Conservation (phyloP, 163 green algal genomes). For the Chlamydomonas reinhardtii region DNA sequence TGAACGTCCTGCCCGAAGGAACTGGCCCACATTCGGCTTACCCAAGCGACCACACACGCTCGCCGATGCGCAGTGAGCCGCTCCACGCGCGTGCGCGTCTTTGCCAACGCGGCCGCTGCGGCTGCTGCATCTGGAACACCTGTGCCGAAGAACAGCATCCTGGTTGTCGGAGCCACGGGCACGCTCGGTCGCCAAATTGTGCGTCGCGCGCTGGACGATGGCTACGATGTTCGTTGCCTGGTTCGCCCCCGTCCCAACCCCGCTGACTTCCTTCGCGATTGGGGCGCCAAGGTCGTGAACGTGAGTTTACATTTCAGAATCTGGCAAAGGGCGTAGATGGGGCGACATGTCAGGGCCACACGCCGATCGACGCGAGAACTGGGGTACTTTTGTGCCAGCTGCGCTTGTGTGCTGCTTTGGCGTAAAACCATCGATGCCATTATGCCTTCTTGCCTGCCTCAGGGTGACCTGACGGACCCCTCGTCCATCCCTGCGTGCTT, state of each 20-base stretch:
- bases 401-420: no score
- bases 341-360: no score
- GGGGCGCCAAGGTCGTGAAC: slow-evolving; percentile 85
- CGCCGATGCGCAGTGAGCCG: slow-evolving; percentile 13
- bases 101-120: slow-evolving; percentile 28
- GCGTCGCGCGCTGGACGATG: slow-evolving; percentile 94
- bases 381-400: no score
- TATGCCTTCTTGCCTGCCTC: no score
- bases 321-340: no score
- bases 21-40: no score
- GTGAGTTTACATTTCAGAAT: neutral
- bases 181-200: slow-evolving; percentile 97
- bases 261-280: slow-evolving; percentile 99
- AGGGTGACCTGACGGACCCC: slow-evolving; percentile 95
- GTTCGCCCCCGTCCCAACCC: slow-evolving; percentile 91
- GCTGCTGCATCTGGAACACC: slow-evolving; percentile 27
- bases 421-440: no score
- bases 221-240: slow-evolving; percentile 98
- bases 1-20: no score
- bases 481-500: slow-evolving; percentile 93
- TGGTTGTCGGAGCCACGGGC: slow-evolving; percentile 96
- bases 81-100: slow-evolving; percentile 30
- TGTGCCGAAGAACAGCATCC: slow-evolving; percentile 85
- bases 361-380: neutral
- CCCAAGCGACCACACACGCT: neutral